Evolutionary conservation across 2,329 filamentous ascomycete genomes (phyloP).

Genomic region (Neofusicoccum ribis): DNA sequence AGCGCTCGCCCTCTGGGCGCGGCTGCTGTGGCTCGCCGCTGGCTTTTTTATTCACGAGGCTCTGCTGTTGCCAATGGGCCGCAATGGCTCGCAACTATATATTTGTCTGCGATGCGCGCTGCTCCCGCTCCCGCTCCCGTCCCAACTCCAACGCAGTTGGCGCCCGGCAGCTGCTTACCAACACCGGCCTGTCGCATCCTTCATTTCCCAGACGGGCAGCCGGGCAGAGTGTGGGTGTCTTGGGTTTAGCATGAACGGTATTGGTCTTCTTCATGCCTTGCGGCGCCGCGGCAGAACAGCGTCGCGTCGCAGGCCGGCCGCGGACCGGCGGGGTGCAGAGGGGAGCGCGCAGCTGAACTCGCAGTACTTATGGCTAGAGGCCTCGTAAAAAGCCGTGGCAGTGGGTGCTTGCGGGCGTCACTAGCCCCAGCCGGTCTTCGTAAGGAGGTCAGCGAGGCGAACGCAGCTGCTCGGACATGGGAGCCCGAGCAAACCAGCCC

Average conservation of each 20-base stretch:
- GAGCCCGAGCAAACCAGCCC: slow-evolving; percentile 1
- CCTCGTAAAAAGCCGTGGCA: neutral
- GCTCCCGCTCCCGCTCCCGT: neutral
- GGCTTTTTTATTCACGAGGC: neutral
- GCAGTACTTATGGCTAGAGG: slow-evolving; percentile 2
- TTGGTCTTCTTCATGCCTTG: slow-evolving; percentile 5
- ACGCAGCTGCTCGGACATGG: neutral
- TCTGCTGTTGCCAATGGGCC: neutral
- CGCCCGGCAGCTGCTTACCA: neutral
- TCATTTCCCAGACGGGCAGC: slow-evolving; percentile 11
- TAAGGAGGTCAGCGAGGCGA: neutral
- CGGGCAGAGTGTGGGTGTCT: slow-evolving; percentile 11
- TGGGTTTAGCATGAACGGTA: slow-evolving; percentile 18
- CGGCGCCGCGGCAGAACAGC: neutral
- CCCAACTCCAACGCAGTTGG: neutral
- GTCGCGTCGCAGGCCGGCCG: neutral
- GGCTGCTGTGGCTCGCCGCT: slow-evolving; percentile 1
- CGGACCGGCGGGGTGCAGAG: too few species aligned
- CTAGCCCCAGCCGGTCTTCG: neutral
- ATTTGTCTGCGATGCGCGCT: neutral
- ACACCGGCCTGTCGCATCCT: slow-evolving; percentile 11
- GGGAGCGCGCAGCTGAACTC: neutral
- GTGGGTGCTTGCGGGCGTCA: neutral
- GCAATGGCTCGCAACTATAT: neutral
- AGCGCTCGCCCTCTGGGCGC: neutral